Evolutionary conservation across 2,329 filamentous ascomycete species (phyloP).

Genomic region (Coleophoma crateriformis): DNA sequence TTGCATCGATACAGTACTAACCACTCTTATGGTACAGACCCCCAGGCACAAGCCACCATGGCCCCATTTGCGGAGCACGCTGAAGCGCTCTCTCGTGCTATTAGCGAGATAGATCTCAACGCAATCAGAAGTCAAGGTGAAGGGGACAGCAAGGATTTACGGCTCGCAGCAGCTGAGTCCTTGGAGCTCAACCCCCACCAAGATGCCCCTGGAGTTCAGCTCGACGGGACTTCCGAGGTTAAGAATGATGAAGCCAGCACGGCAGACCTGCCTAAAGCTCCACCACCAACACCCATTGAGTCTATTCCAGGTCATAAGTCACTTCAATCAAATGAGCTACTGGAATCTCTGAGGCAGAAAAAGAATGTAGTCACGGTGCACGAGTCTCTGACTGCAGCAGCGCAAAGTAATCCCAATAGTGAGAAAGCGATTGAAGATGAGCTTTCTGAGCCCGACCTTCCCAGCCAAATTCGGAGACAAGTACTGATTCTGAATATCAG

Average conservation of each 20-base stretch:
- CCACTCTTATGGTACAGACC: neutral
- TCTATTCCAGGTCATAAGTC: too few species aligned
- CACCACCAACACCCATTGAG: neutral
- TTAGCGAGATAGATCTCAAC: conserved; percentile 19
- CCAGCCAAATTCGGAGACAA: neutral
- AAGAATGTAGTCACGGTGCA: too few species aligned
- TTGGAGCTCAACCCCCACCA: conserved; percentile 7
- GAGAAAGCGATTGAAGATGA: too few species aligned
- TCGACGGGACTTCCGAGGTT: neutral
- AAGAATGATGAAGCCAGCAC: conserved; percentile 2
- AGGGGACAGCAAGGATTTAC: conserved; percentile 1
- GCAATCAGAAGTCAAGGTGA: conserved; percentile 2
- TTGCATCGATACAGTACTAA: neutral
- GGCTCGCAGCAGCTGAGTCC: conserved; percentile 15
- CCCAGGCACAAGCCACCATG: neutral
- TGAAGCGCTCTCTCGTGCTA: conserved; percentile 14
- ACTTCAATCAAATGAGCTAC: too few species aligned
- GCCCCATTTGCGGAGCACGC: conserved; percentile 1
- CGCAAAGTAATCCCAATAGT: too few species aligned
- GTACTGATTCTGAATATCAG: neutral
- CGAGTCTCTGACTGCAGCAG: too few species aligned
- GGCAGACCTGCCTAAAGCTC: conserved; percentile 4
- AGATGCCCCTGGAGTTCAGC: neutral
- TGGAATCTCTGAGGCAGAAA: too few species aligned
- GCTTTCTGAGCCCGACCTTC: neutral